Percentiles rank a stretch among this genome's conserved stretches.
Conservation (phyloP, 148 eudicot genomes). For the Simmondsia chinensis region DNA sequence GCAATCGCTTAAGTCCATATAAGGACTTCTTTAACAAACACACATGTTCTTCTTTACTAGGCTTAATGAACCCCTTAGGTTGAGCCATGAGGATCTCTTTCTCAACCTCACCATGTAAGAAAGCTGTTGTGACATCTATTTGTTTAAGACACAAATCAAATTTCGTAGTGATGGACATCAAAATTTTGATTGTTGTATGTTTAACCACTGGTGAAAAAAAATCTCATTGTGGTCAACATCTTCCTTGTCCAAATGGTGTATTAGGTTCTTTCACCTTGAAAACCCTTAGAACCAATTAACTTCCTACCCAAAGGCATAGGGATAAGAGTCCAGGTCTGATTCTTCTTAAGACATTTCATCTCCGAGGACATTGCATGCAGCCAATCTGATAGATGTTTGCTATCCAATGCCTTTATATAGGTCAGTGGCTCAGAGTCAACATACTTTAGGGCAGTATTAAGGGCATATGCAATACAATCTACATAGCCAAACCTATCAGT, state of each 20-base stretch:
- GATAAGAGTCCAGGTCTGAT: no score
- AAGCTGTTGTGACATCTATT: not conserved
- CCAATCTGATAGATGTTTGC: no score
- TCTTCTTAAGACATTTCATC: constrained; percentile 1
- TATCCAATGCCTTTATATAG: no score
- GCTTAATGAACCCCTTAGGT: no score
- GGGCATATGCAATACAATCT: no score
- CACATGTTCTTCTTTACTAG: no score
- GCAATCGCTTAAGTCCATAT: not conserved
- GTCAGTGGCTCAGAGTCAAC: no score
- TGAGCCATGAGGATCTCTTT: no score
- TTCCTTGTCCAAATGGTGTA: not conserved
- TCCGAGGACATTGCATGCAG: not conserved
- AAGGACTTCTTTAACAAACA: not conserved
- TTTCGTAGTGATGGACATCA: constrained; percentile 2
- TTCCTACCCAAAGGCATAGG: not conserved
- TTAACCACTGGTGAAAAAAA: constrained; percentile 7
- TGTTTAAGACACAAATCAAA: not conserved
- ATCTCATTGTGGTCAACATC: constrained; percentile 8
- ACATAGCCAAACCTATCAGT: no score
- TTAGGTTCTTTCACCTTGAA: not conserved
- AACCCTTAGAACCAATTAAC: constrained; percentile 1
- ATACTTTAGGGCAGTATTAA: no score
- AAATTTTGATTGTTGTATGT: no score
- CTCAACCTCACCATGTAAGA: no score